Base-by-base conservation (phyloP, 768 basidiomycete species). In the Suillus luteus region DNA sequence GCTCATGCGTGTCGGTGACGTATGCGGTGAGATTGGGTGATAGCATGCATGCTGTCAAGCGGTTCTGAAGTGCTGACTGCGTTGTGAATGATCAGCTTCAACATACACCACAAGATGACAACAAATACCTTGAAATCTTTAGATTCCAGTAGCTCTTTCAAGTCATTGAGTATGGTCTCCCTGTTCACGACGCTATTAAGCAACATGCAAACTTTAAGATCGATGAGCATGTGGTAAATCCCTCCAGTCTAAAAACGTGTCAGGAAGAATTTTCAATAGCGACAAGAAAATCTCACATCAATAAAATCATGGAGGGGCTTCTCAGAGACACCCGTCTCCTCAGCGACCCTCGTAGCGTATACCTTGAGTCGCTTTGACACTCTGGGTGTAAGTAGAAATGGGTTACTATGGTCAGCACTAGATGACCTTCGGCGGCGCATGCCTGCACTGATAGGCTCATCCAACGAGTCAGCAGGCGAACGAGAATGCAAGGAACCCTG, bases 1-100 rank as follows among this genome's bases (percentile, higher is more conserved):
- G 41, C 41, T 7, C 24, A 19, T 63, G 62, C 7, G 57, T 63
- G n/a, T 63, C 62, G 8, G 43, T 58, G 19, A 61, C 60, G 14
- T 61, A 61, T 10, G 60, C 49, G 22, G 60, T 61, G 44, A 61
- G 52, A 35, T 52, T 61, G 19, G 60, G 60, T 27, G 27, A 27
- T 27, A 27, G 27, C 27, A 27, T 27, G 27, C 27, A 27, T 27
- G 27, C 27, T 27, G 49, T 61, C 19, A 61, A 8, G 31, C 37
- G 60, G 43, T 33, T 40, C n/a, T 52, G 48, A 12, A 62, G 48
- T 11, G 17, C 27, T 35, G 49, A 44, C 61, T 62, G 41, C 3
- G 24, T 60, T 48, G 46, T 19, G 4, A 48, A 48, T 48, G 46
- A 24, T 44, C 43, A 44, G 43, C 6, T 44, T 7, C 43, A 44